These are phyloP conservation scores for Groenewaldozyma tartarivorans DNA, from an alignment of 805 yeast species.

Conservation along the genomic window DNA sequence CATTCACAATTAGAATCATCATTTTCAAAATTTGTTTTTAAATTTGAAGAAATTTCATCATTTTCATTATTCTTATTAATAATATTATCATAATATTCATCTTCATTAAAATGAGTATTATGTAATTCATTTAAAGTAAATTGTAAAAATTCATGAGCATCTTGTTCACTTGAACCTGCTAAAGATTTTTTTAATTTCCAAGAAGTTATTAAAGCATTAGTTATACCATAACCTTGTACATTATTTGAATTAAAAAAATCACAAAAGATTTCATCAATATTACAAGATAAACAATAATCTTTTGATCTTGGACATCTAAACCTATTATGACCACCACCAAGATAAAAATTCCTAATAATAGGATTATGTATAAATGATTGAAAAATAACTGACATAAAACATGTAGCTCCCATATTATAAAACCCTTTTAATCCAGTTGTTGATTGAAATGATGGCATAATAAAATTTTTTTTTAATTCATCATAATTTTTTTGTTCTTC, in stretches of 20 bases:
- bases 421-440: constrained; percentile 79
- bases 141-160: constrained; percentile 97
- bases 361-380: constrained; percentile 92
- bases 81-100: neutral
- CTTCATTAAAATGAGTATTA: constrained; percentile 15
- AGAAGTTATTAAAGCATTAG: constrained; percentile 70
- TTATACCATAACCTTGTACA: constrained; percentile 69
- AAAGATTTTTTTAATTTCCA: constrained; percentile 71
- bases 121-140: constrained; percentile 82
- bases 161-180: constrained; percentile 96
- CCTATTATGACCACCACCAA: constrained; percentile 67
- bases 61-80: neutral
- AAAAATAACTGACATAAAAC: constrained; percentile 89
- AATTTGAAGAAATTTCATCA: constrained; percentile 3
- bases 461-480: neutral
- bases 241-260: constrained; percentile 59
- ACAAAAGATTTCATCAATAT: constrained; percentile 67
- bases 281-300: constrained; percentile 65
- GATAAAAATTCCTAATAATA: constrained; percentile 63
- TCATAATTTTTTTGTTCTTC: neutral
- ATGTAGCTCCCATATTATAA: constrained; percentile 92
- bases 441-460: constrained; percentile 41
- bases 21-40: constrained; percentile 4
- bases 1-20: constrained; percentile 47
- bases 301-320: constrained; percentile 26